phyloP scores from a whole-genome alignment of 805 yeast genomes.

The Kluyveromyces nonfermentans region DNA sequence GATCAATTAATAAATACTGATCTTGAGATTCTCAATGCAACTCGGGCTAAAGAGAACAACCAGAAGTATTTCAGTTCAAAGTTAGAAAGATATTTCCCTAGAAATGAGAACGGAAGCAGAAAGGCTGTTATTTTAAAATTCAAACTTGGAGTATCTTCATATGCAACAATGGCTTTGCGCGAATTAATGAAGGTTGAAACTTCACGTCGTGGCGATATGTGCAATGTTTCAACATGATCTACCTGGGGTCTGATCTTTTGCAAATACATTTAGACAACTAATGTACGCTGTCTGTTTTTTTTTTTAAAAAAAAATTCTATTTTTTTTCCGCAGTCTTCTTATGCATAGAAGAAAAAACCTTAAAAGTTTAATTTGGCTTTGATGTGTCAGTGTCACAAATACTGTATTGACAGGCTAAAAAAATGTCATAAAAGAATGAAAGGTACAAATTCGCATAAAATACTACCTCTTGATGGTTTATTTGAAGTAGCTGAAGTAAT shows the following conservation, averaged over 20 bases:
- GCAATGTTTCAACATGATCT: conserved; percentile 28
- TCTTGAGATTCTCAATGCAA: conserved; percentile 41
- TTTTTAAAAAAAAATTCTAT: no score
- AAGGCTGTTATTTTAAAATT: conserved; percentile 67
- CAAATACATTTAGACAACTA: neutral
- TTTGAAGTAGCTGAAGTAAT: neutral
- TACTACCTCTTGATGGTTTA: neutral
- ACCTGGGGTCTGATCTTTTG: neutral
- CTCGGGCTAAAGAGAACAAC: conserved; percentile 25
- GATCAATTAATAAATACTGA: conserved; percentile 78
- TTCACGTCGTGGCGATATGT: conserved; percentile 42
- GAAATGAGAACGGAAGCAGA: conserved; percentile 35
- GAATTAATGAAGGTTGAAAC: conserved; percentile 80
- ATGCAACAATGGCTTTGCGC: conserved; percentile 96
- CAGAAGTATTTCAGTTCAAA: conserved; percentile 25
- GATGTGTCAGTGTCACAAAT: conserved; percentile 1
- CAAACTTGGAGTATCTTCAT: conserved; percentile 76
- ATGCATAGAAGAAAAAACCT: neutral
- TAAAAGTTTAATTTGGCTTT: neutral
- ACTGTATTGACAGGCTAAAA: neutral
- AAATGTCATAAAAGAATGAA: neutral
- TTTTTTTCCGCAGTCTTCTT: neutral
- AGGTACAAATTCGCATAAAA: neutral
- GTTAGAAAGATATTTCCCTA: conserved; percentile 27
- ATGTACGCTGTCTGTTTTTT: neutral